A percentile compares a stretch with the other conserved stretches of the same genome.
Evolutionary conservation across 2,329 filamentous ascomycete genomes (phyloP).

Genomic region (Fusarium nanum): DNA sequence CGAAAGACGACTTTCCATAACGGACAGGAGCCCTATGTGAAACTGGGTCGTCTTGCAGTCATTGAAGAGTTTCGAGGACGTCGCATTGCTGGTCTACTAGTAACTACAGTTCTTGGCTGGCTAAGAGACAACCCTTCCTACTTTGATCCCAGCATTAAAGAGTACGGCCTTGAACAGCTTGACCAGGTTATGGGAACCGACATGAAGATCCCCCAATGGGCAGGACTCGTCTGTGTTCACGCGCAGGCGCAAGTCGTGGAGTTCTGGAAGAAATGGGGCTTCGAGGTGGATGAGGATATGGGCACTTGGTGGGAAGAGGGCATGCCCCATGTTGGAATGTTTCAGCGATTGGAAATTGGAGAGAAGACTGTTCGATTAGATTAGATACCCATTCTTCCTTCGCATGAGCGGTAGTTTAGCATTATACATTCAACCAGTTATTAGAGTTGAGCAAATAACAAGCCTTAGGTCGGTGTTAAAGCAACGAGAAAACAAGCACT

Average conservation of each 20-base stretch:
- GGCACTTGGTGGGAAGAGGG: constrained; percentile 86
- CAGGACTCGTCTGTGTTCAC: constrained; percentile 81
- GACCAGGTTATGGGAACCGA: constrained; percentile 54
- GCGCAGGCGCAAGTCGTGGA: constrained; percentile 75
- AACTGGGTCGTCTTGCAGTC: constrained; percentile 82
- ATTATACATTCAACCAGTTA: background rate
- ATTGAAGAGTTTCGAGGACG: constrained; percentile 72
- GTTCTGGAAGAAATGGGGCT: constrained; percentile 79
- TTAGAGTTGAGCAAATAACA: background rate
- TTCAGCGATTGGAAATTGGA: constrained; percentile 58
- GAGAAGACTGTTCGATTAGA: constrained; percentile 46
- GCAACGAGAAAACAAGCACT: background rate
- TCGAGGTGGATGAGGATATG: constrained; percentile 77
- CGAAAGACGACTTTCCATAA: constrained; percentile 65
- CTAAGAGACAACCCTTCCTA: constrained; percentile 68
- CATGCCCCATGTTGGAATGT: constrained; percentile 90
- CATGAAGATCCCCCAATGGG: constrained; percentile 67
- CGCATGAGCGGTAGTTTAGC: background rate
- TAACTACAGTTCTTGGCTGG: constrained; percentile 76
- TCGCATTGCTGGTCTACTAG: constrained; percentile 72
- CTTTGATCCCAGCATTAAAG: constrained; percentile 63
- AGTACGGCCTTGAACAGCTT: constrained; percentile 58
- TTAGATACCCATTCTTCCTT: constrained; percentile 11
- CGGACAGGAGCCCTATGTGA: constrained; percentile 80
- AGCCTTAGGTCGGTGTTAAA: background rate